These are phyloP conservation scores for Teratosphaeria nubilosa DNA, from an alignment of 2,329 filamentous ascomycete species.

Conservation along the genomic window DNA sequence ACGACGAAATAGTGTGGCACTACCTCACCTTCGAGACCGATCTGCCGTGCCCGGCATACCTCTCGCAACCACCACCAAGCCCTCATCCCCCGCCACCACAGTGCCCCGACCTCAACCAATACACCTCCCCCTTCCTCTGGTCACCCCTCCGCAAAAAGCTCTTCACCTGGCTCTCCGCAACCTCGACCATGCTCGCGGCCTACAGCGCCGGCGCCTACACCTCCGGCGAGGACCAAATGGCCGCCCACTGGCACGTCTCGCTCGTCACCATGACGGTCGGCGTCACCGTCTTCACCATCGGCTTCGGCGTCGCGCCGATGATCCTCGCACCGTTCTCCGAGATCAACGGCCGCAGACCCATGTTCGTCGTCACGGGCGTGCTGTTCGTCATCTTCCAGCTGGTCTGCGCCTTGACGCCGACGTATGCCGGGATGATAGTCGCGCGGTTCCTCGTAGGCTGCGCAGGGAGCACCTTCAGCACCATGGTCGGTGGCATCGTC, in stretches of 20 bases:
- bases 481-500: constrained; percentile 86
- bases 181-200: constrained; percentile 66
- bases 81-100: constrained; percentile 36
- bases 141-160: constrained; percentile 56
- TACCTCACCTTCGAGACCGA: constrained; percentile 55
- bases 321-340: constrained; percentile 78
- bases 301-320: constrained; percentile 80
- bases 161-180: constrained; percentile 63
- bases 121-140: constrained; percentile 64
- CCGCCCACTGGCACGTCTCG: constrained; percentile 53
- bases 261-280: constrained; percentile 59
- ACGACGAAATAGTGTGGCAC: constrained; percentile 39
- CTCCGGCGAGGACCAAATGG: constrained; percentile 57
- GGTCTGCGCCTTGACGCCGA: constrained; percentile 60
- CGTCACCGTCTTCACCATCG: constrained; percentile 71
- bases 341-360: constrained; percentile 74
- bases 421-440: constrained; percentile 63
- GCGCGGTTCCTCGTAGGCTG: constrained; percentile 67
- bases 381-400: constrained; percentile 64
- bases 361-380: constrained; percentile 65
- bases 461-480: constrained; percentile 71
- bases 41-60: constrained; percentile 38
- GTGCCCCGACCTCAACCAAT: constrained; percentile 56
- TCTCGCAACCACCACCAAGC: constrained; percentile 16
- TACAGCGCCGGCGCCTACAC: constrained; percentile 76